Percentiles rank a stretch among this genome's conserved stretches.
These are phyloP conservation scores for Penicillium antarcticum DNA, from an alignment of 495 filamentous ascomycete genomes.

Conservation along the genomic window DNA sequence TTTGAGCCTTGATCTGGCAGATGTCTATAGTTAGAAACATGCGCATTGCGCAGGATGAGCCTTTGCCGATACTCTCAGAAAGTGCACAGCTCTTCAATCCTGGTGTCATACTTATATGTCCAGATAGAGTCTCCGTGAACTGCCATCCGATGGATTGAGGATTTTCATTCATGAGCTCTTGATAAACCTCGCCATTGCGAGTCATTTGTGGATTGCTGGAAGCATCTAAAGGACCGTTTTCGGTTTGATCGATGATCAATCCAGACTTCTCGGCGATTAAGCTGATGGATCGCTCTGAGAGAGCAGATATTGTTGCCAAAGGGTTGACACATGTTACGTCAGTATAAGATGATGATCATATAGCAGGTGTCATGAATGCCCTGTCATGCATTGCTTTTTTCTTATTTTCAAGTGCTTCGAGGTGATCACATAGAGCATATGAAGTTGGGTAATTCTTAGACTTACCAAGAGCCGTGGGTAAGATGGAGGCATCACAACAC, in stretches of 20 bases:
- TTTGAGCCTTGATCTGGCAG: background rate
- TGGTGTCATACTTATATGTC: background rate
- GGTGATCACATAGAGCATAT: too few species aligned
- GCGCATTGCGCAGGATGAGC: background rate
- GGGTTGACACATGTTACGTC: slow-evolving; percentile 48
- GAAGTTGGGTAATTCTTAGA: background rate
- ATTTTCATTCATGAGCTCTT: background rate
- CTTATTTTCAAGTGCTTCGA: too few species aligned
- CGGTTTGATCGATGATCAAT: slow-evolving; percentile 46
- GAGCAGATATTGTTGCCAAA: slow-evolving; percentile 66
- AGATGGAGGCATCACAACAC: slow-evolving; percentile 59
- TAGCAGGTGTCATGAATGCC: too few species aligned
- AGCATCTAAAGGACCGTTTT: slow-evolving; percentile 34
- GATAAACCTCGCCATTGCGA: background rate
- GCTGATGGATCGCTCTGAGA: slow-evolving; percentile 61
- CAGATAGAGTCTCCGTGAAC: background rate
- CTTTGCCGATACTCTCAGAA: background rate
- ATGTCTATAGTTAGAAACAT: background rate
- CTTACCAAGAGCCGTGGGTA: slow-evolving; percentile 58
- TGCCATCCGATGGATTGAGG: background rate
- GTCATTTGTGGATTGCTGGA: background rate
- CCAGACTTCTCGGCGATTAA: slow-evolving; percentile 36
- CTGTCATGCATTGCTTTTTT: too few species aligned
- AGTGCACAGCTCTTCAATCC: background rate
- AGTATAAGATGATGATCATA: too few species aligned